Evolutionary conservation across 805 yeast species (phyloP), one percentile per base, ranked within the genome.

Genomic region (Lipomyces orientalis): DNA sequence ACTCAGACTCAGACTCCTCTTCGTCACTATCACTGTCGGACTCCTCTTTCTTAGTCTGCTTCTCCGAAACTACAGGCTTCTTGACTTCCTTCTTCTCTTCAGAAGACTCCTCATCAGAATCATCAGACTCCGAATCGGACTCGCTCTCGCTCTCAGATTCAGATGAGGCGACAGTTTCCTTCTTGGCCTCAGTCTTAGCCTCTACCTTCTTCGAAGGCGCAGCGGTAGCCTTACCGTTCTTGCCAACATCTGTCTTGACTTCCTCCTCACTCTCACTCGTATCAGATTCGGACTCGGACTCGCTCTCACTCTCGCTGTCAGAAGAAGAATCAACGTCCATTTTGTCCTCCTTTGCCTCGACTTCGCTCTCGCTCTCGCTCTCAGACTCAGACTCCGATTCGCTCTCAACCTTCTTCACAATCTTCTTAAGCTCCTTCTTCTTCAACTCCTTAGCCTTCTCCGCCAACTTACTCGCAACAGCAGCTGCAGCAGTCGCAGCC

Each of bases 381-480:
- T 71, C 70, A 19, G 73, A 57, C 22, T 61, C 59, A 14, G 72
- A 19, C 72, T 73, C 64, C 71, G 49, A 43, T n/a, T 43, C 49
- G 19, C 49, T 43, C n/a, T 71, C 64, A 74, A 51, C 31, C 34
- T 52, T 31, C 55, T 52, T 52, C 55, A 14, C 34, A 52, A 31
- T 22, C 49, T 51, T 54, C 58, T 49, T 46, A 10, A 12, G 56
- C 64, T 62, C 49, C 37, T n/a, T 33, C 49, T 39, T 46, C 73
- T 67, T 77, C 80, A 65, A 71, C 71, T 72, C 73, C 76, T 71
- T 72, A 56, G 69, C 69, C 68, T 73, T 70, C 73, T 76, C 70
- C 37, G 74, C 74, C 14, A 65, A 43, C 71, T 73, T 74, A 56
- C 79, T 76, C 64, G 81, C 82, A 63, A 81, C 66, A 33, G 58